Evolutionary conservation across 1,284 basidiomycete species (phyloP), one percentile per base, ranked within the genome.

Genomic region (Pterula multifida): DNA sequence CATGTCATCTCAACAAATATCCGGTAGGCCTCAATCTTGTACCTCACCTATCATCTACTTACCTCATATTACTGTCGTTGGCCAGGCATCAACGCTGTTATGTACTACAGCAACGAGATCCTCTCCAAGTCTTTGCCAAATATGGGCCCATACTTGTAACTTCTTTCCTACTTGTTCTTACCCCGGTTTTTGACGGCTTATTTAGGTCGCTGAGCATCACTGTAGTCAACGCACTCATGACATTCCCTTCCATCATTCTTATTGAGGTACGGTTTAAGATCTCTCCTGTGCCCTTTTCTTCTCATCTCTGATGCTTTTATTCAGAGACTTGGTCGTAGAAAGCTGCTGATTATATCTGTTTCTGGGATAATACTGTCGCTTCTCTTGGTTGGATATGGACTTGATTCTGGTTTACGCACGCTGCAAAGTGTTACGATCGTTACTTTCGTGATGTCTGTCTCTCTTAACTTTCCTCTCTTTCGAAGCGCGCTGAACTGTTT

Each of bases 81-180:
- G 49, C 28, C 39, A 53, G 68, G 75, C 28, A 66, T 67, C 53
- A 70, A 69, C 56, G 67, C 69, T 68, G 90, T 93, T 24, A 68
- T 93, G 48, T 94, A 91, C 62, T 94, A 93, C 66, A 91, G 88
- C 63, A 93, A 90, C 54, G 78, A 83, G 36, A 91, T 95, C 49
- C 73, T 95, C 13, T 77, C 81, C 6, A 80, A 81, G 48, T 76
- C 89, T 2, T 66, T 94, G 47, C 88, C 90, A 6, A 75, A 83
- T 11, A 64, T 82, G 13, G 90, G 87, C 0, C 81, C 85, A 21
- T 89, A 85, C 57, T 73, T 90, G 39, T 42, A 22, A n/a, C 13
- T 6, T 17, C 39, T 42, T 19, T 22, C 21, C 39, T 6, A 9
- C 39, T 42, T 35, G 9, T 19, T 42, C 39, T 42, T 17, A 42